Evolutionary conservation across 306 rosid genomes (phyloP), one percentile per base, ranked within the genome.

Genomic region (Cicer judaicum): DNA sequence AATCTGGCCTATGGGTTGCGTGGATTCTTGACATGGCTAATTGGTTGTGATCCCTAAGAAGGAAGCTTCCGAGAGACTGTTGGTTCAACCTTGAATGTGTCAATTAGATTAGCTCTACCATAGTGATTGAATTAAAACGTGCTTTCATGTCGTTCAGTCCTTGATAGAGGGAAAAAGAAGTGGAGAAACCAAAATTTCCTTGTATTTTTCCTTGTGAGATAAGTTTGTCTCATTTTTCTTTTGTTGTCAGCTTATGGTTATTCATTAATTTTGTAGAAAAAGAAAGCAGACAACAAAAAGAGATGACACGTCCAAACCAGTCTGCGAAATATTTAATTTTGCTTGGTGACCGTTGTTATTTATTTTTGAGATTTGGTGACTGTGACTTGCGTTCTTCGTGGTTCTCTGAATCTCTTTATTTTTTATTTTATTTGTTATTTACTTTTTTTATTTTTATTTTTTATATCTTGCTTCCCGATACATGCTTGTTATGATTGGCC

Each of bases 1-100:
- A 46, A 70, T 83, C 73, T 64, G 48, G 78, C 79, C 71, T 19
- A 16, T 62, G 15, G 62, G 70, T 72, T 74, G 60, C 76, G 34
- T 29, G 70, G 73, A 73, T 77, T 68, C 64, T 80, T 19, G 79
- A 64, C 73, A 52, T 78, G 79, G 74, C 72, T 74, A 60, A 15
- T 56, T 68, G 79, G 67, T 42, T 39, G 61, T 64, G 54, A 55
- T 61, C 24, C 29, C 46, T 40, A 53, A 55, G 75, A 78, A 63
- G 69, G 73, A 46, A 56, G 67, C 70, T 72, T 65, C 55, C 40
- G 59, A 78, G 63, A 53, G 55, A 68, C 61, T 54, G 38, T 65
- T 82, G 63, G 65, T 76, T 79, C 84, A 78, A 70, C 54, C 48
- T 72, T 73, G 39, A 82, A 85, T 68, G 81, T 74, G 77, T 82